phyloP scores from a whole-genome alignment of 2,329 filamentous ascomycete genomes.

The Delphinella strobiligena region DNA sequence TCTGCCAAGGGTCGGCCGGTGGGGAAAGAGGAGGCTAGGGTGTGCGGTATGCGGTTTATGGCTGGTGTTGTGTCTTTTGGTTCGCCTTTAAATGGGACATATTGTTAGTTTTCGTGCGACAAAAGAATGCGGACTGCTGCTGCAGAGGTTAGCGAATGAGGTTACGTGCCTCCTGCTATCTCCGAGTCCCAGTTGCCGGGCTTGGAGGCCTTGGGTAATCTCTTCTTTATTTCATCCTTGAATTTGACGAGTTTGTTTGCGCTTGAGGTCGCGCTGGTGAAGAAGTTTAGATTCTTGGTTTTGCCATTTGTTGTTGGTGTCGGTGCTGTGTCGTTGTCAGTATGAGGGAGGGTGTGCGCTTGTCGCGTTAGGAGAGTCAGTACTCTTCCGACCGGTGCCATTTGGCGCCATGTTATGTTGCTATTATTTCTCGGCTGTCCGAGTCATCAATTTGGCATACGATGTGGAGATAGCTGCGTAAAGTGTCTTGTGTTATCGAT shows the following conservation, averaged over 20 bases:
- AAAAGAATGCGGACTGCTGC: neutral
- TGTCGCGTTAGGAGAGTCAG: no score
- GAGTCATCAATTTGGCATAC: constrained; percentile 6
- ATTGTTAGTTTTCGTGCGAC: neutral
- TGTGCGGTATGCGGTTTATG: constrained; percentile 57
- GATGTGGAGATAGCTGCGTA: no score
- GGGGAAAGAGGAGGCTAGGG: constrained; percentile 64
- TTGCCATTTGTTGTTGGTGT: constrained; percentile 7
- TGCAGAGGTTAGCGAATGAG: neutral
- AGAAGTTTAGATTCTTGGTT: constrained; percentile 6
- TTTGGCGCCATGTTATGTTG: constrained; percentile 11
- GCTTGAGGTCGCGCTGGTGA: constrained; percentile 6
- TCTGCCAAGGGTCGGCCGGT: constrained; percentile 76
- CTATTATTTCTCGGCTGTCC: neutral
- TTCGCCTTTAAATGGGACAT: constrained; percentile 1
- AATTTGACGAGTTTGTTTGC: constrained; percentile 10
- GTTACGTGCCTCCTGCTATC: constrained; percentile 13
- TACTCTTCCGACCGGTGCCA: constrained; percentile 11
- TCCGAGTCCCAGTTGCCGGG: constrained; percentile 22
- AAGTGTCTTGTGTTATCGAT: neutral
- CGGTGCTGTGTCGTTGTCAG: no score
- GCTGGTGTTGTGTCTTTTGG: constrained; percentile 12
- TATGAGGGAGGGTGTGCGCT: no score
- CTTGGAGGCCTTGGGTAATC: constrained; percentile 19
- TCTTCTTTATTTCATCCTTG: constrained; percentile 17